Evolutionary conservation across 192 early-diverging fungal genomes (phyloP).

Genomic region (Backusella sp.): DNA sequence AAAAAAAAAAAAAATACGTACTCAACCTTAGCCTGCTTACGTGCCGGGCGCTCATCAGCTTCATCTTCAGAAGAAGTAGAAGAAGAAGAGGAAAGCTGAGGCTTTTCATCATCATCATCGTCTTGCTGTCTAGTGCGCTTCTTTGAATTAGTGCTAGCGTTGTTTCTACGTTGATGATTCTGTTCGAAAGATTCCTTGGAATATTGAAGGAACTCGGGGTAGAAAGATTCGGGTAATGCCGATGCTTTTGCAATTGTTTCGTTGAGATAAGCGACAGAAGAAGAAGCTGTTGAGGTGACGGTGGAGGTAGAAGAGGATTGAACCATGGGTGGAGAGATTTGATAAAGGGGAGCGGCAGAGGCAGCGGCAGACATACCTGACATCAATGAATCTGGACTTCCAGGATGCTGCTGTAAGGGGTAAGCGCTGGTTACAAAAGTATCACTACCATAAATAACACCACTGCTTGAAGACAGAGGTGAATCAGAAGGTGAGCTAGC

Average conservation of each 20-base stretch:
- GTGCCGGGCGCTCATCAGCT: constrained; percentile 9
- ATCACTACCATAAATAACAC: not conserved
- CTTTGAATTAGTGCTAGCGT: constrained; percentile 13
- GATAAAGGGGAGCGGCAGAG: constrained; percentile 11
- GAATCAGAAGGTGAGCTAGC: not conserved
- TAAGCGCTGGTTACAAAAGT: not conserved
- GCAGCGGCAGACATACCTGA: constrained; percentile 17
- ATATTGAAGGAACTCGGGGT: constrained; percentile 39
- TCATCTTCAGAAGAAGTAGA: constrained; percentile 6
- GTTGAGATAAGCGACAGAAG: constrained; percentile 27
- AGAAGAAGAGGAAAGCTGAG: not conserved
- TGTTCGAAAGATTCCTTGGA: constrained; percentile 40
- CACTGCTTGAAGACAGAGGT: not conserved
- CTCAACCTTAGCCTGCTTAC: constrained; percentile 4
- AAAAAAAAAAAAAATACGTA: not conserved
- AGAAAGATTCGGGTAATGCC: constrained; percentile 36
- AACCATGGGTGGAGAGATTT: constrained; percentile 22
- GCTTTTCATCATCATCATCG: constrained; percentile 4
- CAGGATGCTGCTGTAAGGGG: constrained; percentile 13
- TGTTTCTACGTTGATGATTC: constrained; percentile 14
- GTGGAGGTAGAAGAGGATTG: constrained; percentile 21
- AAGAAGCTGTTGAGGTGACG: constrained; percentile 21
- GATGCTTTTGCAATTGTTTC: constrained; percentile 41
- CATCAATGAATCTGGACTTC: constrained; percentile 26
- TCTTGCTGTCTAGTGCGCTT: constrained; percentile 14